Conservation (phyloP, 352 stramenopile genomes). For the Globisporangium heterothallicum region DNA sequence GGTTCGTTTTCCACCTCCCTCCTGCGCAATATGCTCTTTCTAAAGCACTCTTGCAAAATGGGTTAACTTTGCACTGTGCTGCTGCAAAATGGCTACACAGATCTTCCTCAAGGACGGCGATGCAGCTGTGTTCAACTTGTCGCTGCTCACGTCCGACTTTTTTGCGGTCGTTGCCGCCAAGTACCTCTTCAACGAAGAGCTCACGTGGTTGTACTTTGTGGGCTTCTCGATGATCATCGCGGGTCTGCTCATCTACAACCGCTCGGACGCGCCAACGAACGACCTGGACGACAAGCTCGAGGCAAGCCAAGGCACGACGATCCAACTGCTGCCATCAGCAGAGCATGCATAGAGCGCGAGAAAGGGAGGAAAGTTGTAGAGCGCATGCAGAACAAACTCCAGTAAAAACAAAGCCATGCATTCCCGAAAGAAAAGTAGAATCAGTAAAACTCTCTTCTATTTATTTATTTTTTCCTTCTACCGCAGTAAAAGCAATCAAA, state of each 20-base stretch:
- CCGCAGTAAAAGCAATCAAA: not conserved
- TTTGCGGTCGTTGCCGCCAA: slow-evolving; percentile 90
- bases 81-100: slow-evolving; percentile 11
- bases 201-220: slow-evolving; percentile 85
- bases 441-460: too few relatives aligned
- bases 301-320: slow-evolving; percentile 23
- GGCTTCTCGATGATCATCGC: slow-evolving; percentile 76
- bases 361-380: not conserved
- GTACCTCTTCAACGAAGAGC: slow-evolving; percentile 82
- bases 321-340: slow-evolving; percentile 7
- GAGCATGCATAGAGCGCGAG: not conserved
- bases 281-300: slow-evolving; percentile 29
- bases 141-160: slow-evolving; percentile 93
- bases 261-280: slow-evolving; percentile 33
- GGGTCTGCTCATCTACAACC: slow-evolving; percentile 75
- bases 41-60: not conserved
- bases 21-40: too few relatives aligned
- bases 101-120: slow-evolving; percentile 82
- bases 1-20: slow-evolving; percentile 42
- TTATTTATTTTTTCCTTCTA: not conserved
- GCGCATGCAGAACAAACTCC: slow-evolving; percentile 3
- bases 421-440: too few relatives aligned
- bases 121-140: slow-evolving; percentile 95
- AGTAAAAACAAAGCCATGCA: too few relatives aligned
- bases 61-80: not conserved